phyloP scores from a whole-genome alignment of 2,329 filamentous ascomycete genomes.

The Diplodia sapinea region DNA sequence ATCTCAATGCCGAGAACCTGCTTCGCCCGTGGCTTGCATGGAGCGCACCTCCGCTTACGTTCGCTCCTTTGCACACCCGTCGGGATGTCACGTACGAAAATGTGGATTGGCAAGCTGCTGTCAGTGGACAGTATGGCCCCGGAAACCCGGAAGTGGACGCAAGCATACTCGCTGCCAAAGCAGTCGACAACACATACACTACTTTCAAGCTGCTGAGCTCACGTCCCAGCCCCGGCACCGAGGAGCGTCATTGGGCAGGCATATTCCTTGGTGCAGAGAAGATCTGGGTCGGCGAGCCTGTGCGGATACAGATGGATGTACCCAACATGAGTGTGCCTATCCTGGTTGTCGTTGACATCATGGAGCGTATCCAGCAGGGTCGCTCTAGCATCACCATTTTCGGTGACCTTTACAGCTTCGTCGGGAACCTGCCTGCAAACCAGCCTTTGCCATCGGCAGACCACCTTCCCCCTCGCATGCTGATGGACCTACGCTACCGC shows the following conservation, averaged over 20 bases:
- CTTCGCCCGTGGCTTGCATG: conserved; percentile 65
- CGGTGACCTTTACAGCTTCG: conserved; percentile 61
- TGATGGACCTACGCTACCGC: conserved; percentile 58
- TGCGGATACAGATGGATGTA: conserved; percentile 55
- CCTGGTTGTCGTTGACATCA: conserved; percentile 54
- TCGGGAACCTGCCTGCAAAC: conserved; percentile 41
- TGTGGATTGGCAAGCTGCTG: conserved; percentile 55
- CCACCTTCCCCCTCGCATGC: conserved; percentile 58
- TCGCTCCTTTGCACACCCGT: conserved; percentile 50
- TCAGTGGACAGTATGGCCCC: conserved; percentile 51
- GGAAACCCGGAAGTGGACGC: conserved; percentile 62
- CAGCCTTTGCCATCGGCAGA: conserved; percentile 46
- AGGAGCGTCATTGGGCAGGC: conserved; percentile 58
- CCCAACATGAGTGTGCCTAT: conserved; percentile 49
- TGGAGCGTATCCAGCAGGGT: conserved; percentile 46
- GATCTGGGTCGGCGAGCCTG: conserved; percentile 64
- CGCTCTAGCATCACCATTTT: conserved; percentile 41
- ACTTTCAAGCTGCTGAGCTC: conserved; percentile 56
- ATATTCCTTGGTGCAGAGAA: conserved; percentile 65
- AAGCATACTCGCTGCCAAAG: conserved; percentile 63
- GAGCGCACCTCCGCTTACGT: conserved; percentile 61
- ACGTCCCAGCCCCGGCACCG: conserved; percentile 45
- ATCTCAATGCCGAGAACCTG: conserved; percentile 52
- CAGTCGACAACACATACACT: conserved; percentile 62
- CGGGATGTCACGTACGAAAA: conserved; percentile 53